Evolutionary conservation across 2,329 filamentous ascomycete species (phyloP), one percentile per base, ranked within the genome.

Genomic region (Aspergillus quadricinctus): DNA sequence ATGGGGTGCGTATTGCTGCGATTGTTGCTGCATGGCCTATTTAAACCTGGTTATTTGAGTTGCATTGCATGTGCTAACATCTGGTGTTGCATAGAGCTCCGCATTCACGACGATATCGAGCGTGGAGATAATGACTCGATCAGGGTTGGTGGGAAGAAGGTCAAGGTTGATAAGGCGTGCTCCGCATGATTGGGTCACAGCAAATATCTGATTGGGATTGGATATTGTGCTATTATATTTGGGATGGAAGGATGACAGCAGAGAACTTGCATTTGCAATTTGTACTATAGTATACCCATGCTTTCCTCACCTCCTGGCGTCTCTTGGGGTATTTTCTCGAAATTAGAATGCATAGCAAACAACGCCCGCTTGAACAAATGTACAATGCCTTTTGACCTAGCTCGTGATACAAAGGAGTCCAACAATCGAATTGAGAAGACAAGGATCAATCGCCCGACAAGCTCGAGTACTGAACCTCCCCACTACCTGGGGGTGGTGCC

Each of bases 71-170:
- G 50, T n/a, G 40, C 52, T 60, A 57, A 58, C 27, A 3, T 53
- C n/a, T 48, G 62, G 45, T 25, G 5, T 41, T 4, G 40, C 23
- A 37, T 60, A 97, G 92, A 88, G 70, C 77, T 97, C 56, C 83
- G 88, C 52, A 97, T 99, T 75, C 94, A 97, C 72, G 83, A 96
- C 59, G 79, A 96, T 62, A 99, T 88, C 29, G 93, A 99, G 74
- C 82, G 90, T 62, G 92, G 94, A 53, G 89, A 97, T 75, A 99
- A 99, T 70, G 92, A 97, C 65, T 90, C 88, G 35, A 85, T 97
- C 67, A 95, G 92, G 75, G 79, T 85, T 2, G 79, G 76, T 1
- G 66, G 67, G 35, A 64, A 73, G 63, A 61, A 65, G 19, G 70
- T 76, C 40, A 76, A 75, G 64, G 67, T 75, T 53, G 72, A 74